Percentiles rank a stretch among this genome's conserved stretches.
These are phyloP conservation scores for Leccinum rimulosum DNA, from an alignment of 768 basidiomycete genomes.

Conservation along the genomic window DNA sequence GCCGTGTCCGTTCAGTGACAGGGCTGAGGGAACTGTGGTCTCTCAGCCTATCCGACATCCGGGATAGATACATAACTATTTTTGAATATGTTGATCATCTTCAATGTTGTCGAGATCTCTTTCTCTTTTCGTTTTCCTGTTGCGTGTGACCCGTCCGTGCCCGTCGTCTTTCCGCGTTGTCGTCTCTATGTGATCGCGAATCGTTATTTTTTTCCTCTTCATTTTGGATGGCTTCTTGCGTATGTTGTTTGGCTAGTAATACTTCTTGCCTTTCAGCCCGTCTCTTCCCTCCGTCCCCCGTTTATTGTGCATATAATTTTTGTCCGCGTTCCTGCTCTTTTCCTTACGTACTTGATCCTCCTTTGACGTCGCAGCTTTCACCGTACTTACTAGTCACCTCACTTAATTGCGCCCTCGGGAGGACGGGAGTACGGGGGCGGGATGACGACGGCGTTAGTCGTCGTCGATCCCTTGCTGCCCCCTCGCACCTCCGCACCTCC, in stretches of 20 bases:
- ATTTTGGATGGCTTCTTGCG: slow-evolving; percentile 20
- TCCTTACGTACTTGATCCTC: slow-evolving; percentile 1
- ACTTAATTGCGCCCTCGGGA: slow-evolving; percentile 17
- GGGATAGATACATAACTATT: slow-evolving; percentile 30
- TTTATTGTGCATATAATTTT: slow-evolving; percentile 26
- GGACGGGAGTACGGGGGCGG: not conserved
- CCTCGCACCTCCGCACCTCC: not conserved
- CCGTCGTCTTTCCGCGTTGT: slow-evolving; percentile 8
- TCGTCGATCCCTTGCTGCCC: not conserved
- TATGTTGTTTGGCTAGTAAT: slow-evolving; percentile 20
- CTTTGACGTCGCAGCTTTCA: slow-evolving; percentile 12
- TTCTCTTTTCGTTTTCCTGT: not conserved
- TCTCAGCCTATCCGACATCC: slow-evolving; percentile 5
- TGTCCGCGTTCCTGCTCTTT: not conserved
- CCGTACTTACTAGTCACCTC: slow-evolving; percentile 23
- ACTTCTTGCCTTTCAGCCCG: slow-evolving; percentile 3
- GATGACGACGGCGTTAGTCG: slow-evolving; percentile 14
- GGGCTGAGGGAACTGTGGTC: slow-evolving; percentile 1
- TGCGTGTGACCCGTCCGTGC: slow-evolving; percentile 15
- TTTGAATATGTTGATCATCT: slow-evolving; percentile 36
- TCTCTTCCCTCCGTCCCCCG: not conserved
- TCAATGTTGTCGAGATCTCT: slow-evolving; percentile 22
- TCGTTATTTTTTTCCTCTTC: not conserved
- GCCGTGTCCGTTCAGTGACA: slow-evolving; percentile 29
- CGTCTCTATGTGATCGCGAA: slow-evolving; percentile 7